phyloP scores from a whole-genome alignment of 1,284 basidiomycete species.

The Volvariella volvacea region DNA sequence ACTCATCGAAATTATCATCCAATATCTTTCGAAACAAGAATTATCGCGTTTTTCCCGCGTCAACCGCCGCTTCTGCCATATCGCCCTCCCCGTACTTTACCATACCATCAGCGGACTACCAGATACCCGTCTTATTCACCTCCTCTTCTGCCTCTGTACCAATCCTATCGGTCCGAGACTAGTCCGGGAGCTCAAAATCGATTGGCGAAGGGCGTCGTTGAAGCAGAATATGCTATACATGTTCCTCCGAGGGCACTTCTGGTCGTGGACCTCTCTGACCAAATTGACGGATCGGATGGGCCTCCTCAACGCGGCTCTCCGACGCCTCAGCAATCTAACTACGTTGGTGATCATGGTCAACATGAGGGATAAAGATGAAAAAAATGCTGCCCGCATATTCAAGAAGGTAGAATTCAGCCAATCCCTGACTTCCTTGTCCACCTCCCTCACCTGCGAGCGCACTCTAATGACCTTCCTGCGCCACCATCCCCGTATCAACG shows the following conservation, averaged over 20 bases:
- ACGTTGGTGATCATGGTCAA: not conserved
- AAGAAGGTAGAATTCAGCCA: not conserved
- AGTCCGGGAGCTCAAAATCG: not conserved
- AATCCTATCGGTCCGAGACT: not conserved
- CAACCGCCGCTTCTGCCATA: not conserved
- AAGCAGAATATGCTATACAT: not conserved
- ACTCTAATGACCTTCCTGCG: not conserved
- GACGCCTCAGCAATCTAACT: not conserved
- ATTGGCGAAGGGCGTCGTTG: not conserved
- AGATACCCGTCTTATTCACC: not conserved
- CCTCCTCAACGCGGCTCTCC: not conserved
- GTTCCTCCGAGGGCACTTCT: not conserved
- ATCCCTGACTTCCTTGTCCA: not conserved
- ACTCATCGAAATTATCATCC: not conserved
- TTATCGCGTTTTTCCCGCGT: not conserved
- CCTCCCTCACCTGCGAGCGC: conserved; percentile 1
- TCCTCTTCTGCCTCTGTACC: not conserved
- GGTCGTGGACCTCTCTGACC: not conserved
- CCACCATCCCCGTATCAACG: not conserved
- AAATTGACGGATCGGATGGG: not conserved
- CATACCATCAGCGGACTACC: not conserved
- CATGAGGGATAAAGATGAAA: not conserved
- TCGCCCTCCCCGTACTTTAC: not conserved
- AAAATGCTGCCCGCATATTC: not conserved
- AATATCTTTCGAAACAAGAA: not conserved